Base-by-base conservation (phyloP, 2,329 filamentous ascomycete species). In the Fusarium gaditjirri region DNA sequence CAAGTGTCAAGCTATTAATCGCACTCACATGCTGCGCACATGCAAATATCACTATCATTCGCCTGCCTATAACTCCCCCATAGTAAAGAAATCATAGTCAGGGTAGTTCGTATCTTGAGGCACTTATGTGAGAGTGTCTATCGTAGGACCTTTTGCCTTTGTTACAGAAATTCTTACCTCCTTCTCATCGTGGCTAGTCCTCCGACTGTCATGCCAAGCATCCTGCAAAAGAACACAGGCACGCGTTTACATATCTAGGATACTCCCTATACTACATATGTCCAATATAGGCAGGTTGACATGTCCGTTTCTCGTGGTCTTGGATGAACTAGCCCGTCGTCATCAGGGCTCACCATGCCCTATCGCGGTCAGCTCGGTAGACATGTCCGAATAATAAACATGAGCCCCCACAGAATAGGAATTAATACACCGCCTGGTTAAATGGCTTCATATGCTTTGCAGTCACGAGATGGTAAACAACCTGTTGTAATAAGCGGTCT, bases 101-200 rank as follows among this genome's bases (percentile, higher is more conserved):
- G 58, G 56, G n/a, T 33, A 29, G 44, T 16, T 59, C n/a, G 23
- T 42, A 39, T 41, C 23, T 19, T 23, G 17, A 36, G 25, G 50
- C 49, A 49, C 42, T 65, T 64, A 38, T 68, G 57, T 55, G 44
- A 47, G 19, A 27, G 19, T 42, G 14, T 31, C 35, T 67, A 38
- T 57, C 39, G 39, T 39, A 17, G 65, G 65, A 42, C 68, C 57
- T 68, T 69, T 68, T 68, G 64, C 50, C 43, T 17, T 27, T 52
- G 42, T 52, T 10, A 36, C 43, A 52, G 25, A 68, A 44, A 57
- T 16, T 52, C 65, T 68, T 64, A 39, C 23, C 65, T 68, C 65
- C 65, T 68, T 68, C 65, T 68, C 39, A 44, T 68, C 58, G 21
- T 46, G 65, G 64, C 65, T 68, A 68, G 65, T 63, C 55, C 58